Conservation (phyloP, 2,329 filamentous ascomycete genomes). For the Ophiobolus disseminans region DNA sequence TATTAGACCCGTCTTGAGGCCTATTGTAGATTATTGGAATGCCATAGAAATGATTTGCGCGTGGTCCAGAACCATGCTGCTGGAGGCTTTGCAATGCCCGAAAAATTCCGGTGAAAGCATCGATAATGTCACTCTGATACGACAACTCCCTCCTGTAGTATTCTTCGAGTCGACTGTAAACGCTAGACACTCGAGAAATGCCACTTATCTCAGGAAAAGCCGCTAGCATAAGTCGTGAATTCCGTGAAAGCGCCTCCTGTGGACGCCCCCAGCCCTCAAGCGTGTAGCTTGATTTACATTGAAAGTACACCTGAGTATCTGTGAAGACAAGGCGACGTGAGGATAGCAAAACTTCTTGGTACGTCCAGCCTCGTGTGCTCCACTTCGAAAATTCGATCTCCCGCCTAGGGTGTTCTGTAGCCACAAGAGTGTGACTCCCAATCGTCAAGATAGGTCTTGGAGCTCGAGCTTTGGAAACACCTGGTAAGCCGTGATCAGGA, state of each 20-base stretch:
- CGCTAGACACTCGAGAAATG: not conserved
- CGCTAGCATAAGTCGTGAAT: not conserved
- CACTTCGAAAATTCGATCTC: not conserved
- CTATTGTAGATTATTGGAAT: constrained; percentile 1
- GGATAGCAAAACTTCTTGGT: constrained; percentile 5
- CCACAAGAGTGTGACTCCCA: not conserved
- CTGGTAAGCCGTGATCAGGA: constrained; percentile 4
- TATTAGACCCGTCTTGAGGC: too few relatives aligned
- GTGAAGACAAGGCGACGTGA: constrained; percentile 1
- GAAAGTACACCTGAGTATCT: constrained; percentile 1
- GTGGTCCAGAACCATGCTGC: too few relatives aligned
- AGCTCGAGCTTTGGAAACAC: not conserved
- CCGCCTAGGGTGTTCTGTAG: not conserved
- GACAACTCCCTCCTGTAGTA: not conserved
- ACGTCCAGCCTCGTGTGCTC: constrained; percentile 1
- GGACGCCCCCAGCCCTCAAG: not conserved
- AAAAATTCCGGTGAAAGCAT: constrained; percentile 1
- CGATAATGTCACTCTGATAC: not conserved
- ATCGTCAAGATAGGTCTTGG: not conserved
- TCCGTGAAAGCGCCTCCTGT: not conserved
- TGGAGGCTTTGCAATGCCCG: not conserved
- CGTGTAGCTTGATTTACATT: not conserved
- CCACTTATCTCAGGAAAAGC: not conserved
- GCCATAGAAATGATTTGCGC: not conserved
- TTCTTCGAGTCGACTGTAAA: not conserved